phyloP scores from a whole-genome alignment of 352 stramenopile genomes.

The Phytophthora megakarya region DNA sequence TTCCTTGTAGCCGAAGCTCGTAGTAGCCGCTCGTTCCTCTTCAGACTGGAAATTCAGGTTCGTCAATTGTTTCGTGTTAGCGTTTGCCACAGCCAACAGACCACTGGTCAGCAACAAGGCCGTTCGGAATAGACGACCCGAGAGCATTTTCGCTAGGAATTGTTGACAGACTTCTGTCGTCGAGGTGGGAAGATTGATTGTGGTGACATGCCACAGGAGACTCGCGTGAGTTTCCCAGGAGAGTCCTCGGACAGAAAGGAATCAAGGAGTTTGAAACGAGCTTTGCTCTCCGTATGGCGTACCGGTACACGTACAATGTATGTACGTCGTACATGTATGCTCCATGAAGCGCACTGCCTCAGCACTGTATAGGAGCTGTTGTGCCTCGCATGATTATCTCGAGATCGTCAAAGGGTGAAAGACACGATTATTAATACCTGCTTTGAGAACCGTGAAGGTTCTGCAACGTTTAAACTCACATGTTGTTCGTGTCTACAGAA shows the following conservation, averaged over 20 bases:
- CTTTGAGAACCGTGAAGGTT: constrained; percentile 8
- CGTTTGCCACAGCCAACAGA: constrained; percentile 16
- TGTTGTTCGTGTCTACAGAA: constrained; percentile 5
- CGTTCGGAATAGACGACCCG: constrained; percentile 20
- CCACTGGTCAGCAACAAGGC: constrained; percentile 23
- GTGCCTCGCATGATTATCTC: no score
- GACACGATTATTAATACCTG: constrained; percentile 17
- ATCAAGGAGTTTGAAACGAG: constrained; percentile 15
- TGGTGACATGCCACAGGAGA: constrained; percentile 3
- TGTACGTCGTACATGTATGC: no score
- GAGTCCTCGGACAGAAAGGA: constrained; percentile 8
- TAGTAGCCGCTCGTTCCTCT: constrained; percentile 6
- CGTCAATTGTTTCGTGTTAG: constrained; percentile 28
- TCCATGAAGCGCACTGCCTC: not conserved
- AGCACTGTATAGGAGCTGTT: constrained; percentile 16
- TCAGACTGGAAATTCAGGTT: constrained; percentile 34
- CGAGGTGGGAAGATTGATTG: constrained; percentile 25
- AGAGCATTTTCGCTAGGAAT: constrained; percentile 18
- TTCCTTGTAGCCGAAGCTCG: constrained; percentile 46
- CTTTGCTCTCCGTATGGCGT: constrained; percentile 28
- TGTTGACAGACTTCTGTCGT: not conserved
- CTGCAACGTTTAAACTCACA: constrained; percentile 3
- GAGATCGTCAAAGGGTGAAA: constrained; percentile 8
- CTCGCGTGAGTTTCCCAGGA: constrained; percentile 10
- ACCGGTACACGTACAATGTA: no score